Evolutionary conservation across 2,329 filamentous ascomycete genomes (phyloP), one percentile per base, ranked within the genome.

Genomic region (Alternaria ventricosa): DNA sequence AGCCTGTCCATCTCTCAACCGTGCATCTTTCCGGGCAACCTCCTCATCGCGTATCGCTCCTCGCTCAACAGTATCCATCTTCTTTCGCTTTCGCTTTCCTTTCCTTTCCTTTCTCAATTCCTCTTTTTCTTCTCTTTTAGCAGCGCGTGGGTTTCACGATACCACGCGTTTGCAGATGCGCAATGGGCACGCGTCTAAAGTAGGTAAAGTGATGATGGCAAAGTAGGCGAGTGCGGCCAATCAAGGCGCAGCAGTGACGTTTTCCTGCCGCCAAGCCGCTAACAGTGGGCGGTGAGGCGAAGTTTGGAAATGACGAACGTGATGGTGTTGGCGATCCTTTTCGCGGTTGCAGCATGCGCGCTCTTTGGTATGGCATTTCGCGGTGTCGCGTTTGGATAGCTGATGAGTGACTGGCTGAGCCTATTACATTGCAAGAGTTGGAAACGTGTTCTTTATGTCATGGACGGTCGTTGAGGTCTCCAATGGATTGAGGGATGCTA

Each of bases 51-150:
- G 36, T 5, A 64, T 66, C n/a, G 57, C 61, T 13, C 66, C 50
- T 12, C 63, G 60, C 57, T 71, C 69, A 45, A 66, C n/a, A 11
- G 64, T 69, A 27, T 70, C 50, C 71, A 72, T 60, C 18, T 46
- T 20, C 44, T 18, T 23, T 18, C 4, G 18, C 11, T 46, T 45
- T 33, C 15, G 8, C 15, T 25, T 45, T 18, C n/a, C 30, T 13
- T 18, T 30, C 13, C 15, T 54, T 44, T 13, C 10, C 7, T 47
- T 9, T 47, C 9, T n/a, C 23, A 15, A 3, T 18, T 6, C 15
- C 2, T 47, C 22, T 46, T 15, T n/a, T 46, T 46, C 12, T 22
- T 5, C 12, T 25, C 15, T 15, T 25, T 36, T n/a, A 9, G 15
- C 4, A 36, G 13, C 33, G 33, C 33, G 20, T 25, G 13, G 44